phyloP scores from a whole-genome alignment of 2,329 filamentous ascomycete species.

The Tolypocladium cylindrosporum region DNA sequence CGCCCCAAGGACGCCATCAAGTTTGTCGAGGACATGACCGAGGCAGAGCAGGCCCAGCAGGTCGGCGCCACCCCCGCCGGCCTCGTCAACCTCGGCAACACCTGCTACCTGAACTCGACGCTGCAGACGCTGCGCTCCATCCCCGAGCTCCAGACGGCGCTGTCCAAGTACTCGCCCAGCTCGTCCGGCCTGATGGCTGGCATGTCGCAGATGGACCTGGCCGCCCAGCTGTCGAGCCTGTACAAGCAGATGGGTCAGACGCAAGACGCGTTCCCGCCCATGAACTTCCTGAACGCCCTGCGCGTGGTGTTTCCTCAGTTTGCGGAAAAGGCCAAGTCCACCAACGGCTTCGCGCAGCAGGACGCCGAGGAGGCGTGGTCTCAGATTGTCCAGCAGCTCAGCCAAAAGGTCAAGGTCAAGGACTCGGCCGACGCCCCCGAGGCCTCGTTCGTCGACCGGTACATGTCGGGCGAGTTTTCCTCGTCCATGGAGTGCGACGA shows the following conservation, averaged over 20 bases:
- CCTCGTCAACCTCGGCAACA: slow-evolving; percentile 88
- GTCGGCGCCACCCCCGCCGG: slow-evolving; percentile 81
- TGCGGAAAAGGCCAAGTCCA: slow-evolving; percentile 74
- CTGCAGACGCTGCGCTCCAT: slow-evolving; percentile 84
- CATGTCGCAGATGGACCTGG: slow-evolving; percentile 53
- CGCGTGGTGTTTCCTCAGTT: slow-evolving; percentile 83
- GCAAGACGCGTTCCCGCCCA: slow-evolving; percentile 74
- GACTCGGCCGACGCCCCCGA: slow-evolving; percentile 37
- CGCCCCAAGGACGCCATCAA: slow-evolving; percentile 73
- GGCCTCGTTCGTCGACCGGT: slow-evolving; percentile 76
- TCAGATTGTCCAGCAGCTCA: slow-evolving; percentile 78
- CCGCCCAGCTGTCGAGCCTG: slow-evolving; percentile 66
- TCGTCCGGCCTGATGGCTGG: slow-evolving; percentile 32
- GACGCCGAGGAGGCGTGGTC: slow-evolving; percentile 98
- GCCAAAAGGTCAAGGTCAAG: slow-evolving; percentile 64
- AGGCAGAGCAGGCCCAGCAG: slow-evolving; percentile 76
- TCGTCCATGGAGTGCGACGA: slow-evolving; percentile 79
- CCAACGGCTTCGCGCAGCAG: slow-evolving; percentile 87
- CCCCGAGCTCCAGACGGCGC: slow-evolving; percentile 77
- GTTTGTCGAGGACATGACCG: slow-evolving; percentile 96
- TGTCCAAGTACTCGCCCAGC: slow-evolving; percentile 45
- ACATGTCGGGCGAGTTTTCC: slow-evolving; percentile 75
- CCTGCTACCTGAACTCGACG: slow-evolving; percentile 96
- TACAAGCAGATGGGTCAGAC: slow-evolving; percentile 87
- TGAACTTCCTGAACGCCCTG: slow-evolving; percentile 73